Evolutionary conservation across 164 flowering plant genomes (phyloP).

Genomic region (Warburgia ugandensis): DNA sequence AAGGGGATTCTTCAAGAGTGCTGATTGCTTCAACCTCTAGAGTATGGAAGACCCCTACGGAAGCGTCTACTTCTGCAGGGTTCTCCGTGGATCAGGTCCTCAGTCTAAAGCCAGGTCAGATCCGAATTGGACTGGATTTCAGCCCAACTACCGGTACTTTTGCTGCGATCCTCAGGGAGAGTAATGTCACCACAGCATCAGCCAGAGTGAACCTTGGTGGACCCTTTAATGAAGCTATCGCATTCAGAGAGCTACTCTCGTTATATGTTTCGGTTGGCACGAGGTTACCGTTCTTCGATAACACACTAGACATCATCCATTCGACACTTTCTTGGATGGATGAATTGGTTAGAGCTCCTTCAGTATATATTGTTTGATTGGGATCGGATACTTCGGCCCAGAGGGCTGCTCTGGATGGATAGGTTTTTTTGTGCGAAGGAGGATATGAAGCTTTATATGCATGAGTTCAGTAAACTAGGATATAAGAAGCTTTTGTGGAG

Average conservation of each 20-base stretch:
- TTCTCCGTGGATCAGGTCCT: slow-evolving; percentile 35
- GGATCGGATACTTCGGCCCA: slow-evolving; percentile 28
- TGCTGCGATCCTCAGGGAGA: slow-evolving; percentile 38
- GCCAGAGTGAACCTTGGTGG: slow-evolving; percentile 36
- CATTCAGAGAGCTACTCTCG: slow-evolving; percentile 34
- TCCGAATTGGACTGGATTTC: slow-evolving; percentile 35
- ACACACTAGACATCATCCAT: slow-evolving; percentile 35
- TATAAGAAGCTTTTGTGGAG: slow-evolving; percentile 28
- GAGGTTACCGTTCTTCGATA: slow-evolving; percentile 35
- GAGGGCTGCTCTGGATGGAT: slow-evolving; percentile 34
- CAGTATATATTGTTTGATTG: slow-evolving; percentile 34
- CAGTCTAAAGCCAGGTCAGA: slow-evolving; percentile 28
- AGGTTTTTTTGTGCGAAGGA: slow-evolving; percentile 27
- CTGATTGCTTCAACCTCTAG: slow-evolving; percentile 30
- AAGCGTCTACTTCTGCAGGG: slow-evolving; percentile 23
- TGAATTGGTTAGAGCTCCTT: slow-evolving; percentile 35
- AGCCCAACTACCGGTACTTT: slow-evolving; percentile 37
- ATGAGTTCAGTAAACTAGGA: slow-evolving; percentile 19
- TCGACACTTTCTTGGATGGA: slow-evolving; percentile 34
- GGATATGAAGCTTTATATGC: slow-evolving; percentile 22
- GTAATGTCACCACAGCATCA: slow-evolving; percentile 29
- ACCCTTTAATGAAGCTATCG: slow-evolving; percentile 36
- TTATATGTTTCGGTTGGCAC: slow-evolving; percentile 29
- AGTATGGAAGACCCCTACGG: slow-evolving; percentile 20
- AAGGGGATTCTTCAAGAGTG: slow-evolving; percentile 35